Percentiles rank a stretch among this genome's conserved stretches.
phyloP scores from a whole-genome alignment of 148 eudicot species.

The Chenopodium berlandieri region DNA sequence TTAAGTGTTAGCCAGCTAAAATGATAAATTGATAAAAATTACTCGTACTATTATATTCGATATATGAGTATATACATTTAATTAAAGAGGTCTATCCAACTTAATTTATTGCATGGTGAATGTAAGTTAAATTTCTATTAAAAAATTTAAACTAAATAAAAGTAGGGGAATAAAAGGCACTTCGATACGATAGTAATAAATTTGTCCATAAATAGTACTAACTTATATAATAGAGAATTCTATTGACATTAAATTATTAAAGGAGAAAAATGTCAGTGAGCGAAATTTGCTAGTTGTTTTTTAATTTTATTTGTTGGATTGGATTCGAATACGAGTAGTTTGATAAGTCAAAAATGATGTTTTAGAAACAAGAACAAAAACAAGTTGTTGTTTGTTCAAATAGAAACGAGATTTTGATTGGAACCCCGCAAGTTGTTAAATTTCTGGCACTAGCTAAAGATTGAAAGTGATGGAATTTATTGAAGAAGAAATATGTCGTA shows the following conservation, averaged over 20 bases:
- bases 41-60: too few species aligned
- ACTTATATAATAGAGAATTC: too few species aligned
- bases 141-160: too few species aligned
- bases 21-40: too few species aligned
- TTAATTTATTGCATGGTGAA: not conserved
- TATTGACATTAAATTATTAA: not conserved
- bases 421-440: not conserved
- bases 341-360: constrained; percentile 6
- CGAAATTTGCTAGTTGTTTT: not conserved
- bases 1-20: constrained; percentile 6
- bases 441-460: not conserved
- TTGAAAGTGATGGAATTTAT: not conserved
- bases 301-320: too few species aligned
- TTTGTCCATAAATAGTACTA: too few species aligned
- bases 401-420: too few species aligned
- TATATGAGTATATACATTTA: too few species aligned
- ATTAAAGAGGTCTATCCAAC: not conserved
- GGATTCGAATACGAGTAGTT: not conserved
- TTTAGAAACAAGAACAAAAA: not conserved
- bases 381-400: not conserved
- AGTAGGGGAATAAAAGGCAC: too few species aligned
- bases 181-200: too few species aligned
- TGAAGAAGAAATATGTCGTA: not conserved
- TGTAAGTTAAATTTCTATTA: too few species aligned
- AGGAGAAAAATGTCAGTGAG: not conserved